phyloP scores from a whole-genome alignment of 352 stramenopile genomes.

The Pythium volutum region DNA sequence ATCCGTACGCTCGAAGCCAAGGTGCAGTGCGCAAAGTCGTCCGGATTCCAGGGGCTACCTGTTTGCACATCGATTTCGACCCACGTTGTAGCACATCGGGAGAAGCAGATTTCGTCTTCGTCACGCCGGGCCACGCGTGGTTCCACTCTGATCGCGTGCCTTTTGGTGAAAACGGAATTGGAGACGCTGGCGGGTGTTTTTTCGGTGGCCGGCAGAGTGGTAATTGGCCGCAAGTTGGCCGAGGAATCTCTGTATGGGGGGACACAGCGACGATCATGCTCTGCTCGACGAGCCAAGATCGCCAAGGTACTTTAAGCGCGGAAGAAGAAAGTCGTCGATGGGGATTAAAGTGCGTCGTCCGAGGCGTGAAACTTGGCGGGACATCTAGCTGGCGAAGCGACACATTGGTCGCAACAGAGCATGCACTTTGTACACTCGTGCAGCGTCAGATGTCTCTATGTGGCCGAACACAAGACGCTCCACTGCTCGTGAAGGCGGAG shows the following conservation, averaged over 20 bases:
- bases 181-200: conserved; percentile 63
- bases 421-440: conserved; percentile 28
- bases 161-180: conserved; percentile 56
- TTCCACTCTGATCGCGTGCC: conserved; percentile 55
- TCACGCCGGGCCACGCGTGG: conserved; percentile 56
- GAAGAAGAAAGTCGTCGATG: conserved; percentile 47
- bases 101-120: conserved; percentile 64
- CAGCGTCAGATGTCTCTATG: conserved; percentile 12
- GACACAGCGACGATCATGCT: conserved; percentile 69
- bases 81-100: conserved; percentile 49
- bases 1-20: conserved; percentile 65
- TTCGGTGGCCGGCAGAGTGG: conserved; percentile 50
- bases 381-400: conserved; percentile 31
- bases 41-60: conserved; percentile 45
- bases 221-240: conserved; percentile 43
- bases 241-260: conserved; percentile 52
- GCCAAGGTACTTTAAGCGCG: conserved; percentile 21
- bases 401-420: conserved; percentile 29
- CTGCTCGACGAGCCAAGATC: conserved; percentile 56
- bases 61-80: conserved; percentile 72
- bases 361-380: conserved; percentile 30
- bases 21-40: conserved; percentile 58
- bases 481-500: conserved; percentile 1
- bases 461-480: neutral
- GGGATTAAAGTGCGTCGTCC: conserved; percentile 59